Base-by-base conservation (phyloP, 306 rosid species). In the Chamaecrista fasciculata region DNA sequence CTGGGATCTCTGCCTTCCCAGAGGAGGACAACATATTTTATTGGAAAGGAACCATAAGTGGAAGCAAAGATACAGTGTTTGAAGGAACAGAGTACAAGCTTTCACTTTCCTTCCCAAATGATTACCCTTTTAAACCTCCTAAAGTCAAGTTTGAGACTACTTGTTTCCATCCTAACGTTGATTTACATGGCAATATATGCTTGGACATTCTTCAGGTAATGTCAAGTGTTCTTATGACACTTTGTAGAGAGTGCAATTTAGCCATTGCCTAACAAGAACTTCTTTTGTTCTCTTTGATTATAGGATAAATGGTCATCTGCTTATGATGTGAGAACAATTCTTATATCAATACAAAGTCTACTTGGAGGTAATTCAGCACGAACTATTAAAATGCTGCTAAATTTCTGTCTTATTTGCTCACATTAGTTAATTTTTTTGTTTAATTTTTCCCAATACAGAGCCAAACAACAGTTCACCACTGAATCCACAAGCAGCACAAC, bases 131-230 rank as follows among this genome's bases (percentile, higher is more conserved):
- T 52, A 87, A 95, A 73, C 76, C 99, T 62, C 99, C 99, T 9
- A 95, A 85, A 73, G 97, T 95, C 75, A 91, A 91, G 86, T 95
- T 95, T 61, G 96, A 89, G 79, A 87, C 91, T 0, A 71, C 80
- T 47, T 87, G 96, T 80, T 95, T 89, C 66, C 99, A 95, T 66
- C 99, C 99, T 6, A 95, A 95, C 72, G 95, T 95, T 2, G 99
- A 91, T 82, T 39, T 85, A 0, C 79, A 76, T 39, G 99, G 97
- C 68, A 89, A 89, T 39, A 95, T 95, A 20, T 95, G 99, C 87
- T 78, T 95, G 88, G 99, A 95, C 79, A 95, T 95, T 70, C 99
- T 95, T 81, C 99, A 95, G 97, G 98, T 88, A 79, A 68, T 51
- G 72, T 1, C 4, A 16, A 12, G 1, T 47, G 15, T 4, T 9